These are phyloP conservation scores for Marchantia polymorpha DNA, from an alignment of 225 moss, liverwort and hornwort genomes.

Conservation along the genomic window DNA sequence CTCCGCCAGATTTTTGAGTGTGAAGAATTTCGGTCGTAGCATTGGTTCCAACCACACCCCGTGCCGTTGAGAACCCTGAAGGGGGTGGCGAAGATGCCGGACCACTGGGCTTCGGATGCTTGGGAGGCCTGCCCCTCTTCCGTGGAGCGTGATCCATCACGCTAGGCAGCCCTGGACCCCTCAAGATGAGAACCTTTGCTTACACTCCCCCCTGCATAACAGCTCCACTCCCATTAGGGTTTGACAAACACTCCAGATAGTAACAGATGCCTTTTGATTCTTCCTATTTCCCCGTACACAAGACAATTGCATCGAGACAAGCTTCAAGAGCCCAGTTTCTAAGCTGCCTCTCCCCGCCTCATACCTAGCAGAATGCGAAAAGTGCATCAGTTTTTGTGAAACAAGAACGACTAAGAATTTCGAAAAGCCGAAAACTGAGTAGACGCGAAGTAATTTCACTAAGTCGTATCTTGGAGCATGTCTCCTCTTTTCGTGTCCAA, in stretches of 20 bases:
- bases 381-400: background rate
- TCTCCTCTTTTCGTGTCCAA: background rate
- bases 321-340: background rate
- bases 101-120: conserved; percentile 66
- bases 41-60: conserved; percentile 30
- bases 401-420: background rate
- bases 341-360: background rate
- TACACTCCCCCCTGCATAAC: conserved; percentile 2
- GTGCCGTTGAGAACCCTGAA: conserved; percentile 22
- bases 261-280: background rate
- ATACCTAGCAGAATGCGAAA: background rate
- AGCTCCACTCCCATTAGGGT: conserved; percentile 6
- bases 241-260: conserved; percentile 1
- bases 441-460: background rate
- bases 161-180: conserved; percentile 27
- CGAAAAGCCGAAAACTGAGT: too few relatives aligned
- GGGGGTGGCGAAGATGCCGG: conserved; percentile 27
- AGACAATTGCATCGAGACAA: background rate
- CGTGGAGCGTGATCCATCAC: conserved; percentile 83
- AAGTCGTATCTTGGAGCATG: background rate
- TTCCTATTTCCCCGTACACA: background rate
- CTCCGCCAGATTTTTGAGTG: conserved; percentile 8
- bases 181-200: background rate
- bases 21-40: conserved; percentile 18
- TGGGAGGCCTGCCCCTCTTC: conserved; percentile 90